Base-by-base conservation (phyloP, 2,329 filamentous ascomycete species). In the Colletotrichum lini region DNA sequence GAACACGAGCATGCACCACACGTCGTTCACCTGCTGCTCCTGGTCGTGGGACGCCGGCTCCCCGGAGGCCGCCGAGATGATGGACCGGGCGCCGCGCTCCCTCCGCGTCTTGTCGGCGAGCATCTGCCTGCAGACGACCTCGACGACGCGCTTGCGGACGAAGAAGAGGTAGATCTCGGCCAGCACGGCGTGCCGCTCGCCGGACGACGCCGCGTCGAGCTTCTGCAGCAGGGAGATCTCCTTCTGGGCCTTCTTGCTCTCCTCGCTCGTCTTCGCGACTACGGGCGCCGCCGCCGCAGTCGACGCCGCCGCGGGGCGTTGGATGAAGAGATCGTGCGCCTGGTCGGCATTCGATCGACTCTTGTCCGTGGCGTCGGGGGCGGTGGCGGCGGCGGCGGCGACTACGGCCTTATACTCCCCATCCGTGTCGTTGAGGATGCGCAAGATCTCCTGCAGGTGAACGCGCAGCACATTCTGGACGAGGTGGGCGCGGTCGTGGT, bases 371-470 rank as follows among this genome's bases (percentile, higher is more conserved):
- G 26, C 26, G 26, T 26, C 26, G 26, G 26, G 26, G 26, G 26
- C 26, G 26, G 26, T 4, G 26, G 26, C 3, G 26, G 26, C 26
- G 26, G 26, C 26, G 26, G 26, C 26, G 9, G 57, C 44, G 13
- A 52, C 61, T 13, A 18, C 30, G 0, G 57, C 23, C 18, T 62
- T 73, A 10, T 67, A 63, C 9, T 73, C 70, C 0, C 58, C 65
- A 10, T 44, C 57, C 40, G 57, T 42, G 21, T 80, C 76, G 68
- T 88, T 88, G 47, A 88, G 81, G 30, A 86, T 79, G 12, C 77
- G 77, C 2, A 88, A 73, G 0, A 88, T 80, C 65, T 84, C 83
- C 73, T 88, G 86, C 49, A 88, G 78, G 67, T 88, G 86, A 45
- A 83, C 82, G 10, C 86, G 82, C 15, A 88, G 73, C 3, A 88